phyloP scores from a whole-genome alignment of 768 basidiomycete genomes.

The Cystofilobasidium bisporidii region DNA sequence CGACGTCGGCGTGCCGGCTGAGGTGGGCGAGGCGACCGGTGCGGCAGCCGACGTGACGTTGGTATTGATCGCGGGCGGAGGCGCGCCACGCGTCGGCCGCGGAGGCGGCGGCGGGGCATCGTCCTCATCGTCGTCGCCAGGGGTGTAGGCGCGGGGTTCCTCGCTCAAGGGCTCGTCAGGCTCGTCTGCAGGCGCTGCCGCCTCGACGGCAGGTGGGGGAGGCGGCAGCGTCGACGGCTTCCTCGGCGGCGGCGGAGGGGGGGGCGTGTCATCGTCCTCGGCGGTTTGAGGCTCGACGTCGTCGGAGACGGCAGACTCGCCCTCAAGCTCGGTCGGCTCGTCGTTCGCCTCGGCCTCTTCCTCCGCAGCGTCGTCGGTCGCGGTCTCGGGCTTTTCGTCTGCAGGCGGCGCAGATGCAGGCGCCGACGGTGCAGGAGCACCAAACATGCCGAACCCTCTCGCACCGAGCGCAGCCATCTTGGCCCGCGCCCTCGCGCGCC shows the following conservation, averaged over 20 bases:
- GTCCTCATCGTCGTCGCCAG: conserved; percentile 21
- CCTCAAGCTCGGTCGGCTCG: not conserved
- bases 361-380: not conserved
- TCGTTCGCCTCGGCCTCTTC: not conserved
- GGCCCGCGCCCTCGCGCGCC: conserved; percentile 18
- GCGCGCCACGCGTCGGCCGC: conserved; percentile 44
- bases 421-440: not conserved
- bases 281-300: not conserved
- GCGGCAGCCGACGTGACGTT: conserved; percentile 31
- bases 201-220: not conserved
- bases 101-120: conserved; percentile 43
- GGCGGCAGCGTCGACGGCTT: conserved; percentile 19
- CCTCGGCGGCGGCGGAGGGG: conserved; percentile 28
- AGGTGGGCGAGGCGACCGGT: not conserved
- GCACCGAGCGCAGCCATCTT: conserved; percentile 27
- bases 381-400: not conserved
- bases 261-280: conserved; percentile 6
- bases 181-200: conserved; percentile 26
- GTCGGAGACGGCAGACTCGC: not conserved
- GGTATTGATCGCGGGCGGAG: conserved; percentile 46
- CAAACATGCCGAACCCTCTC: conserved; percentile 16
- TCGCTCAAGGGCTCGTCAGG: no score
- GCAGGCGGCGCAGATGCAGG: conserved; percentile 5
- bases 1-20: not conserved
- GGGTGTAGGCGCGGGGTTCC: conserved; percentile 4